Evolutionary conservation across 2,329 filamentous ascomycete species (phyloP).

Genomic region (Thielaviopsis musarum): DNA sequence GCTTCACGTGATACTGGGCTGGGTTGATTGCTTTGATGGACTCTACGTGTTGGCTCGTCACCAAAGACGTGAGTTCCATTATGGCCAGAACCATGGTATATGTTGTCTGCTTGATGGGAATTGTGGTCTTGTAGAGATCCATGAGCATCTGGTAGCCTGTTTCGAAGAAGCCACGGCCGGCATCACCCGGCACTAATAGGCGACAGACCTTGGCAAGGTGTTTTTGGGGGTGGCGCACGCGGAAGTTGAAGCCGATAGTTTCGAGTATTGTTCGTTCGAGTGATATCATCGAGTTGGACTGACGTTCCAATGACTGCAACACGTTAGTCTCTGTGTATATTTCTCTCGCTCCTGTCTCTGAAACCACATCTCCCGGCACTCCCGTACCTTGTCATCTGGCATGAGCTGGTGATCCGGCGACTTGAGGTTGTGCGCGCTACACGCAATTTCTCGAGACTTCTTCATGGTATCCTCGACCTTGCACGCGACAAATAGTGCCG

Average conservation of each 20-base stretch:
- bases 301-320: slow-evolving; percentile 58
- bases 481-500: slow-evolving; percentile 80
- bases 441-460: slow-evolving; percentile 85
- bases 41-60: slow-evolving; percentile 41
- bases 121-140: slow-evolving; percentile 85
- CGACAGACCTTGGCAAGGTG: slow-evolving; percentile 65
- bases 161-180: slow-evolving; percentile 40
- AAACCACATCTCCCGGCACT: slow-evolving; percentile 14
- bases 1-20: slow-evolving; percentile 28
- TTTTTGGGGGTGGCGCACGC: slow-evolving; percentile 74
- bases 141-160: slow-evolving; percentile 68
- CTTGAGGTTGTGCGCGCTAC: slow-evolving; percentile 77
- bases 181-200: slow-evolving; percentile 29
- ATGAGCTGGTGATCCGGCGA: slow-evolving; percentile 48
- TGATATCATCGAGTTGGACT: slow-evolving; percentile 68
- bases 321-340: background rate
- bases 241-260: slow-evolving; percentile 83
- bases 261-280: slow-evolving; percentile 88
- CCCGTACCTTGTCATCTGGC: slow-evolving; percentile 60
- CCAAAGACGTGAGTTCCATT: slow-evolving; percentile 60
- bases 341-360: background rate
- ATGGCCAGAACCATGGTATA: slow-evolving; percentile 72
- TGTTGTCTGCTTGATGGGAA: slow-evolving; percentile 76
- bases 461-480: slow-evolving; percentile 98
- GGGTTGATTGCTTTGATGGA: slow-evolving; percentile 32